Evolutionary conservation across 2,329 filamentous ascomycete genomes (phyloP).

Genomic region (Penicillium sp.): DNA sequence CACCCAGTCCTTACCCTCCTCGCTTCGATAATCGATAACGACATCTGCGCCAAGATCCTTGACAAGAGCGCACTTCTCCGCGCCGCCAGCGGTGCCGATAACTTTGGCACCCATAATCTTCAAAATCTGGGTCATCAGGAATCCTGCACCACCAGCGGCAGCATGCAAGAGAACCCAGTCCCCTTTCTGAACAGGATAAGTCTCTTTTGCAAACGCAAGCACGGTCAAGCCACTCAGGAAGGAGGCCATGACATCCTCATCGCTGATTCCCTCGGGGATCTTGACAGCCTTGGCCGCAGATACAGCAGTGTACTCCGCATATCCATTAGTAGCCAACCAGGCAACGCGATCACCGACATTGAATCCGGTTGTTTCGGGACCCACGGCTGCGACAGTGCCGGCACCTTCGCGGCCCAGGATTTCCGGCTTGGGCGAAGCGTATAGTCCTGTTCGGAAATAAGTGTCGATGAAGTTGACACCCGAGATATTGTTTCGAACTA

Average conservation of each 20-base stretch:
- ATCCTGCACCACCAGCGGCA: conserved; percentile 78
- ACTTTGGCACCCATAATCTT: conserved; percentile 71
- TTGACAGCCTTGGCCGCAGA: conserved; percentile 58
- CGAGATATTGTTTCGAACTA: conserved; percentile 77
- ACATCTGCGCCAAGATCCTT: conserved; percentile 68
- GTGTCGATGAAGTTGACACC: conserved; percentile 91
- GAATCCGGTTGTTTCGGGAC: conserved; percentile 56
- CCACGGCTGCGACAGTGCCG: conserved; percentile 68
- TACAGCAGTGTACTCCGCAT: conserved; percentile 62
- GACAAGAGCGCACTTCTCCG: conserved; percentile 72
- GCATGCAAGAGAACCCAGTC: conserved; percentile 86
- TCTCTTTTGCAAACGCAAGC: conserved; percentile 75
- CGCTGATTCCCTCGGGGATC: conserved; percentile 64
- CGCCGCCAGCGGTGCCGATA: conserved; percentile 76
- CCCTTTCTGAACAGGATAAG: conserved; percentile 68
- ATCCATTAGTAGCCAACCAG: conserved; percentile 61
- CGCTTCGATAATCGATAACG: conserved; percentile 77
- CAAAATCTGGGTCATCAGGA: conserved; percentile 75
- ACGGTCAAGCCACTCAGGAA: conserved; percentile 84
- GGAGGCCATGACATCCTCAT: conserved; percentile 66
- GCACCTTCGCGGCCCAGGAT: conserved; percentile 78
- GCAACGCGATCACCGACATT: conserved; percentile 70
- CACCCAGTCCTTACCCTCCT: conserved; percentile 76
- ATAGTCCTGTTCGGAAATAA: conserved; percentile 86
- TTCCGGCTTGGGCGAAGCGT: conserved; percentile 70